phyloP scores from a whole-genome alignment of 2,329 filamentous ascomycete genomes.

The Macroventuria anomochaeta region DNA sequence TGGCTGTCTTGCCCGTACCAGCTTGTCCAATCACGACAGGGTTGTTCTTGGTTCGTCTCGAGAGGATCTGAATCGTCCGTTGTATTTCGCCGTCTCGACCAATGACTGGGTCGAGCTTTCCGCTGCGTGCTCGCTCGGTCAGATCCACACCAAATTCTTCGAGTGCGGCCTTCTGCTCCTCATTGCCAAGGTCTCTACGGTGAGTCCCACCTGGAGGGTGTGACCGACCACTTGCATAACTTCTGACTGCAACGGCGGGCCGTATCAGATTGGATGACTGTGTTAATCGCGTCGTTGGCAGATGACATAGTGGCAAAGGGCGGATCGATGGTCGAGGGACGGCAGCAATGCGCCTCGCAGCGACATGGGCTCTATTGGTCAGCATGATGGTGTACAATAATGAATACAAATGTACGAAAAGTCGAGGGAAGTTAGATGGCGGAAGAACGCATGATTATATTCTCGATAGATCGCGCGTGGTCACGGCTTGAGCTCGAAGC shows the following conservation, averaged over 20 bases:
- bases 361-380: constrained; percentile 43
- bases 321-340: constrained; percentile 25
- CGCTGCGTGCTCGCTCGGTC: constrained; percentile 81
- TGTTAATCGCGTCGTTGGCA: constrained; percentile 24
- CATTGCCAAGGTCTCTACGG: constrained; percentile 85
- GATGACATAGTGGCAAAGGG: constrained; percentile 30
- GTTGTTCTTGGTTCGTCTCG: constrained; percentile 92
- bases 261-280: constrained; percentile 33
- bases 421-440: constrained; percentile 6
- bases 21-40: constrained; percentile 92
- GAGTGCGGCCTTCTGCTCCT: constrained; percentile 80
- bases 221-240: constrained; percentile 67
- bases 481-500: constrained; percentile 30
- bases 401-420: constrained; percentile 8
- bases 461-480: constrained; percentile 24
- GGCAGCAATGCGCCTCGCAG: constrained; percentile 44
- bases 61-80: constrained; percentile 91
- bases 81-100: constrained; percentile 91
- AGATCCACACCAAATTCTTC: constrained; percentile 93
- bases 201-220: constrained; percentile 92
- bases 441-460: constrained; percentile 33
- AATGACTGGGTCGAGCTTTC: constrained; percentile 95
- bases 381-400: constrained; percentile 39
- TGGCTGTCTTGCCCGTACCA: constrained; percentile 92
- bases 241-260: constrained; percentile 55